Evolutionary conservation across 2,329 filamentous ascomycete species (phyloP).

Genomic region (Xylariomycetidae sp.): DNA sequence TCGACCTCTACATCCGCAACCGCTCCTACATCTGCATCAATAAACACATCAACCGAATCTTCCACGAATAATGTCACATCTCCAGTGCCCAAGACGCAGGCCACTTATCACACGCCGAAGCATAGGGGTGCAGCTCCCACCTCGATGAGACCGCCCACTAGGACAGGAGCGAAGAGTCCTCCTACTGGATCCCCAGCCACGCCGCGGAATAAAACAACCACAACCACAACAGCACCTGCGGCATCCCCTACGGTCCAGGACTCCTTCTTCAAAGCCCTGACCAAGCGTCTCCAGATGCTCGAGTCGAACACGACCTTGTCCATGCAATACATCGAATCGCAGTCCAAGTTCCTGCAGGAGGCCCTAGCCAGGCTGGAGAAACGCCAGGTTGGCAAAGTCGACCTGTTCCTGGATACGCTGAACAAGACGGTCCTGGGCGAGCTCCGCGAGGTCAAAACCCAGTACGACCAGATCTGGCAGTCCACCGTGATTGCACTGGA

Average conservation of each 20-base stretch:
- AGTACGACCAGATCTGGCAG: slow-evolving; percentile 97
- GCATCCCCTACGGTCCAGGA: slow-evolving; percentile 84
- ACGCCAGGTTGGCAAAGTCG: slow-evolving; percentile 77
- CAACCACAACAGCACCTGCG: slow-evolving; percentile 36
- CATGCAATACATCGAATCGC: slow-evolving; percentile 92
- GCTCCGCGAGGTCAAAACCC: slow-evolving; percentile 66
- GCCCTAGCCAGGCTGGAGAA: slow-evolving; percentile 83
- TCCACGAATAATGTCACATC: slow-evolving; percentile 12
- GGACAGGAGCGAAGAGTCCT: slow-evolving; percentile 11
- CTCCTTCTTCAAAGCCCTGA: slow-evolving; percentile 94
- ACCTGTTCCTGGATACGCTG: slow-evolving; percentile 73
- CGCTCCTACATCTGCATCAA: slow-evolving; percentile 9
- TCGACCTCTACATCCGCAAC: slow-evolving; percentile 6
- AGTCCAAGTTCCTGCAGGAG: slow-evolving; percentile 83
- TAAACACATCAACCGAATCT: slow-evolving; percentile 10
- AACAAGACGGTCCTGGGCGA: slow-evolving; percentile 84
- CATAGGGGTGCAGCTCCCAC: slow-evolving; percentile 19
- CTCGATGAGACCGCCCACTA: slow-evolving; percentile 24
- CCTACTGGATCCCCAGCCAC: slow-evolving; percentile 19
- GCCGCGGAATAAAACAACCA: slow-evolving; percentile 32
- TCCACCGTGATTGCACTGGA: slow-evolving; percentile 89
- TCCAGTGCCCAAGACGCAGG: slow-evolving; percentile 11
- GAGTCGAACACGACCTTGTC: slow-evolving; percentile 91
- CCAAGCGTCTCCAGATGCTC: slow-evolving; percentile 84
- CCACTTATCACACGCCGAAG: slow-evolving; percentile 12